Base-by-base conservation (phyloP, 208 protist genomes). In the Acanthamoeba castellanii region DNA sequence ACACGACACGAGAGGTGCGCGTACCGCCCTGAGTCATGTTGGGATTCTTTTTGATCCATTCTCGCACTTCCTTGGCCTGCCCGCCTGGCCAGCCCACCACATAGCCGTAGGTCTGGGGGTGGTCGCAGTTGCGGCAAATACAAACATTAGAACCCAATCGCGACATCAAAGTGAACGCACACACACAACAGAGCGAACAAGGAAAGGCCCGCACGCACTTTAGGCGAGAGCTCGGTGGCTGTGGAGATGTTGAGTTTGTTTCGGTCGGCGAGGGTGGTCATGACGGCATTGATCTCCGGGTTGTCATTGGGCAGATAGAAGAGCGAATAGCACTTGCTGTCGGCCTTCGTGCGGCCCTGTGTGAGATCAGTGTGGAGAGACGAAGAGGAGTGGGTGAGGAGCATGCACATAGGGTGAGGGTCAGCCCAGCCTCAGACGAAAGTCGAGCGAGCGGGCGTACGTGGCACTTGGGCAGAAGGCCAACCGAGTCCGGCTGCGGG, bases 221-320 rank as follows among this genome's bases (percentile, higher is more conserved):
- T 25, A 30, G 27, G 34, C 34, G 25, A 85, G 42, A 85, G n/a
- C 27, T 32, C 59, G 8, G 81, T 88, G 30, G 20, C 4, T 52
- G 11, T 88, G 81, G 42, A 25, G n/a, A 92, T 92, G 64, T n/a
- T 57, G 14, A 92, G 87, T 22, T 92, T 92, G 59, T 92, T 92
- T 32, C 37, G 1, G 14, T 66, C 27, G n/a, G 87, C 87, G 42
- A 92, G 87, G 32, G 37, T 92, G 57, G 52, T 92, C 87, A 92
- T 92, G 64, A 92, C 3, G 57, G 27, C 25, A 34, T 74, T 72
- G 37, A 92, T 57, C 27, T 68, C 61, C 5, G 87, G 16, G 57
- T 92, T 52, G 64, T 92, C 27, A 18, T 66, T 92, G 52, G 87
- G 87, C 25, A 32, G 18, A 27, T 92, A 92, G 87, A 92, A 92